phyloP scores from a whole-genome alignment of 1,284 basidiomycete species.

The Bjerkandera adusta region DNA sequence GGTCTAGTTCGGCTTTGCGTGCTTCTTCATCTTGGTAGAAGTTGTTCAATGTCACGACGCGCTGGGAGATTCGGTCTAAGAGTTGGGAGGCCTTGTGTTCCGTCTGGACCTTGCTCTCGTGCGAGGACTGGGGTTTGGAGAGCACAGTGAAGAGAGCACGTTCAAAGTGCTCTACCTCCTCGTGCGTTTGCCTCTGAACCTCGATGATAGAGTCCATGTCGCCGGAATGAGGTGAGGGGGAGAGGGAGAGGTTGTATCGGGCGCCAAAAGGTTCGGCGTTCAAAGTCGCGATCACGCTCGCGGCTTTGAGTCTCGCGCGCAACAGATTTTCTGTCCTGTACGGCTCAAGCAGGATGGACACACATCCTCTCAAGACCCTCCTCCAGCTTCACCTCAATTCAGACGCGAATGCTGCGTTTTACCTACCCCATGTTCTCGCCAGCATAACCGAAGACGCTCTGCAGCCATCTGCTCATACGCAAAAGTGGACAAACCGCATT shows the following conservation, averaged over 20 bases:
- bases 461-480: conserved; percentile 55
- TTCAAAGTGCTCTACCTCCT: conserved; percentile 92
- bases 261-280: neutral
- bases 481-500: conserved; percentile 71
- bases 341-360: conserved; percentile 25
- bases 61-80: conserved; percentile 77
- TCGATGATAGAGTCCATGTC: conserved; percentile 91
- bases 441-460: conserved; percentile 51
- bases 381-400: conserved; percentile 70
- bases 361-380: conserved; percentile 58
- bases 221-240: neutral
- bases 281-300: conserved; percentile 2
- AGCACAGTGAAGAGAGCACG: conserved; percentile 69
- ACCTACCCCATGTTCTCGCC: conserved; percentile 57
- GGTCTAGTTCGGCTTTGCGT: conserved; percentile 58
- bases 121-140: conserved; percentile 58
- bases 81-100: conserved; percentile 89
- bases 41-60: conserved; percentile 62
- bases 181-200: conserved; percentile 89
- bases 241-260: conserved; percentile 10
- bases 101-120: conserved; percentile 69
- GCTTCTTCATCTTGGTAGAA: conserved; percentile 75
- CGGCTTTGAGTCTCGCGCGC: conserved; percentile 4
- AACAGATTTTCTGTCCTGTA: too few relatives aligned
- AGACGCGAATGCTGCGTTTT: conserved; percentile 54